Percentiles rank a stretch among this genome's conserved stretches.
phyloP scores from a whole-genome alignment of 2,329 filamentous ascomycete species.

The Cladosporium cucumerinum region DNA sequence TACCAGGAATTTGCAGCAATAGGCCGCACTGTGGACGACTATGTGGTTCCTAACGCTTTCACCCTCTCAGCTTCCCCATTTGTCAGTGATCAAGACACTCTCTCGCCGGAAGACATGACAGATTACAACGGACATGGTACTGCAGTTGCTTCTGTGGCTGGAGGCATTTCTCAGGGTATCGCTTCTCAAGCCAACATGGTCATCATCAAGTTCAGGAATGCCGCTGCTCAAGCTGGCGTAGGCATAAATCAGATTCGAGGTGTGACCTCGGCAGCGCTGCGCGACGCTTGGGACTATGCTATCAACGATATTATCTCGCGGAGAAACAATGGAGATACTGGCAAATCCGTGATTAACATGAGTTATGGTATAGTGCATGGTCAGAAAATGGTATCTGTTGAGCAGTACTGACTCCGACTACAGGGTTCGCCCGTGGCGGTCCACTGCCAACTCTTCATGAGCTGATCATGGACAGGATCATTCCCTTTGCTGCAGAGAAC shows the following conservation, averaged over 20 bases:
- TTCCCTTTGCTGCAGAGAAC: slow-evolving; percentile 1
- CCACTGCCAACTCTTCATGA: not conserved
- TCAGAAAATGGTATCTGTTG: not conserved
- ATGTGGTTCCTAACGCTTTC: slow-evolving; percentile 3
- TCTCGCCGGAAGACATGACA: not conserved
- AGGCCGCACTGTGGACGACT: not conserved
- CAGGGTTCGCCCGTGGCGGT: not conserved
- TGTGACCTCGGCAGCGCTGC: not conserved
- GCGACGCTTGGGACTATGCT: slow-evolving; percentile 7
- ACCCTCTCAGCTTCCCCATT: not conserved
- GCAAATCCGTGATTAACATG: slow-evolving; percentile 6
- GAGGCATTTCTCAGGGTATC: not conserved
- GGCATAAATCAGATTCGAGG: not conserved
- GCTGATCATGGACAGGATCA: slow-evolving; percentile 7
- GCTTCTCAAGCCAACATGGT: slow-evolving; percentile 5
- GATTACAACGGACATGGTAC: slow-evolving; percentile 7
- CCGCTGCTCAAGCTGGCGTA: not conserved
- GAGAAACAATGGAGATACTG: not conserved
- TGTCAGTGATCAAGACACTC: not conserved
- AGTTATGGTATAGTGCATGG: not conserved
- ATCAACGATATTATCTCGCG: not conserved
- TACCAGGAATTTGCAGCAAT: not conserved
- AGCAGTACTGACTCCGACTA: not conserved
- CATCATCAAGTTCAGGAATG: slow-evolving; percentile 12
- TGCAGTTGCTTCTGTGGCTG: not conserved